Evolutionary conservation across 106 monocot species (phyloP).

Genomic region (Hemerocallis citrina): DNA sequence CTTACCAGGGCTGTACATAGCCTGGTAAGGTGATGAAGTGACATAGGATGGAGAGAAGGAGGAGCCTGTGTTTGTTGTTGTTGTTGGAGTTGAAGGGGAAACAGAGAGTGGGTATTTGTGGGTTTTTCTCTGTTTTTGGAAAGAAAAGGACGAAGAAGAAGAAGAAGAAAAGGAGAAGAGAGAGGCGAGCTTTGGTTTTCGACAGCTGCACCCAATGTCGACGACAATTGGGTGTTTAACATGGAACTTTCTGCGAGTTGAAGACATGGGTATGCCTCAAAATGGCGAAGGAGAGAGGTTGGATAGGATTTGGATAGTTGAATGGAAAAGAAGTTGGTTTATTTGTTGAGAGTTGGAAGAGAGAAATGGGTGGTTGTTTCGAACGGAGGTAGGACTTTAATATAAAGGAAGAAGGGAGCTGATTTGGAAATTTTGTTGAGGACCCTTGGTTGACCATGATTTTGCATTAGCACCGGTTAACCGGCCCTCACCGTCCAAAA

Average conservation of each 20-base stretch:
- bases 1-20: neutral
- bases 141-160: too few relatives aligned
- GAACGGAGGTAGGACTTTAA: neutral
- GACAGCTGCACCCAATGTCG: constrained; percentile 25
- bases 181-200: constrained; percentile 20
- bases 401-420: too few relatives aligned
- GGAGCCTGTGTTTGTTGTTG: constrained; percentile 1
- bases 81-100: constrained; percentile 18
- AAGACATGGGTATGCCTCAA: neutral
- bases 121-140: neutral
- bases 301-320: neutral
- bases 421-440: too few relatives aligned
- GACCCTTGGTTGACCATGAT: too few relatives aligned
- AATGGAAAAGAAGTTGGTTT: neutral
- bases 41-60: constrained; percentile 1
- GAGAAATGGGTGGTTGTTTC: neutral
- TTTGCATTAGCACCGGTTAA: too few relatives aligned
- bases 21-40: neutral
- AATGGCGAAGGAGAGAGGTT: neutral
- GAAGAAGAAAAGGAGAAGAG: constrained; percentile 11
- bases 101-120: neutral
- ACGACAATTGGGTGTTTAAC: constrained; percentile 20
- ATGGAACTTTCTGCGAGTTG: neutral
- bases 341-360: too few relatives aligned
- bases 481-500: too few relatives aligned